Base-by-base conservation (phyloP, 192 early-diverging fungal species). In the Coemansia sp. region DNA sequence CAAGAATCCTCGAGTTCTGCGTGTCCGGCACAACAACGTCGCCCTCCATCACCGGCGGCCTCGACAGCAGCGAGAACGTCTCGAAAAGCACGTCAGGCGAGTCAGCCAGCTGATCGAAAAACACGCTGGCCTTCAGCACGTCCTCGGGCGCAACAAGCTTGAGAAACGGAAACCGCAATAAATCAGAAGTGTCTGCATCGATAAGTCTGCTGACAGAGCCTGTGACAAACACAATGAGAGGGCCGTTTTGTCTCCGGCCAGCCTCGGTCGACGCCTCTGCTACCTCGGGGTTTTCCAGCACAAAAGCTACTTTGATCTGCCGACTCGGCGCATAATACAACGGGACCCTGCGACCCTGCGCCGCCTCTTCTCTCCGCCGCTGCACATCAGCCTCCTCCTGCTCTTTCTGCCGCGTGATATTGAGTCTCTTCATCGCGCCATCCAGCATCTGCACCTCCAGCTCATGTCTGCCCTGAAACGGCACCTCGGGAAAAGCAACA, bases 361-460 rank as follows among this genome's bases (percentile, higher is more conserved):
- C 35, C 32, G 55, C 55, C 62, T 64, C 53, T 35, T 43, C 55
- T 8, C 61, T 53, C 70, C 61, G 55, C 70, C 64, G 45, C 58
- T 51, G 32, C 35, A 39, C 56, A 14, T 53, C 56, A 5, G 61
- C 54, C 20, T 76, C 66, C 37, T 39, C 15, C 22, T 28, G 22
- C 61, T 70, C 53, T 17, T 64, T 54, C 28, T 62, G 51, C 34
- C 56, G 55, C 38, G 70, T 72, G 20, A 75, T 43, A 64, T 72
- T 80, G 45, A 72, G 34, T 14, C 43, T 36, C 35, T 63, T 64
- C 71, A 81, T 75, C 1, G 74, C 70, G n/a, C 79, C 74, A 45
- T 81, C 74, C 3, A 81, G 74, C 67, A 72, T 76, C 55, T 81
- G 79, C 43, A 81, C 79, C 65, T 81, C 58, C 8, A 81, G 71